phyloP scores from a whole-genome alignment of 129 eudicot species.

The Flaveria brownii region DNA sequence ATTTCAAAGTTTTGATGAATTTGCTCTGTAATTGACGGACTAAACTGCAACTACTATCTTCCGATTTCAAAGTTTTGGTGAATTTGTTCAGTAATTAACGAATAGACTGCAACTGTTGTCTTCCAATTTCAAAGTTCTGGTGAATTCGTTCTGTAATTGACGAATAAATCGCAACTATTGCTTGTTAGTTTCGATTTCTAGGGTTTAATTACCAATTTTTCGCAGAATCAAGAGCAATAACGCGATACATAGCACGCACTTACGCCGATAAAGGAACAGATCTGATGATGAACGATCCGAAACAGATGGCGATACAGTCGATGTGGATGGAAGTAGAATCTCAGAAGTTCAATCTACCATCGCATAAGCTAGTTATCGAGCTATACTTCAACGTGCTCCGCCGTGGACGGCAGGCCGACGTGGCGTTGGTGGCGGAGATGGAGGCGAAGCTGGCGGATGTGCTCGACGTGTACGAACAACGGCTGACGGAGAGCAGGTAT shows the following conservation, averaged over 20 bases:
- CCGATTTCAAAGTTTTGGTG: no score
- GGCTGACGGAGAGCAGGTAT: slow-evolving; percentile 56
- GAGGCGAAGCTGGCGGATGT: slow-evolving; percentile 48
- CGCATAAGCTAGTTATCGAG: slow-evolving; percentile 32
- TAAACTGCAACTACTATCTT: no score
- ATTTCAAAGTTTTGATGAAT: no score
- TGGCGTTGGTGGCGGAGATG: slow-evolving; percentile 40
- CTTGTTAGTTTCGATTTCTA: neutral
- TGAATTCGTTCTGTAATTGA: no score
- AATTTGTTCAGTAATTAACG: no score
- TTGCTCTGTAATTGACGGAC: no score
- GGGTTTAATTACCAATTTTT: neutral
- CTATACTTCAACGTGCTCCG: slow-evolving; percentile 33
- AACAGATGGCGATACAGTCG: slow-evolving; percentile 35
- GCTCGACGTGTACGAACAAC: slow-evolving; percentile 61
- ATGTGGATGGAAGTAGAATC: slow-evolving; percentile 59
- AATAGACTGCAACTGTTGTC: no score
- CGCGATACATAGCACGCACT: slow-evolving; percentile 28
- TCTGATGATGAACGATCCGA: slow-evolving; percentile 32
- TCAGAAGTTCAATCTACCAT: slow-evolving; percentile 37
- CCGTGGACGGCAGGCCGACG: slow-evolving; percentile 42
- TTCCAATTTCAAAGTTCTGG: no score
- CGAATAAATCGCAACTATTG: no score
- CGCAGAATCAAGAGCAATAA: slow-evolving; percentile 65
- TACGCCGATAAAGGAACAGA: slow-evolving; percentile 47